A percentile compares a stretch with the other conserved stretches of the same genome.
These are phyloP conservation scores for Trypanosoma melophagium DNA, from an alignment of 208 protist species.

Conservation along the genomic window DNA sequence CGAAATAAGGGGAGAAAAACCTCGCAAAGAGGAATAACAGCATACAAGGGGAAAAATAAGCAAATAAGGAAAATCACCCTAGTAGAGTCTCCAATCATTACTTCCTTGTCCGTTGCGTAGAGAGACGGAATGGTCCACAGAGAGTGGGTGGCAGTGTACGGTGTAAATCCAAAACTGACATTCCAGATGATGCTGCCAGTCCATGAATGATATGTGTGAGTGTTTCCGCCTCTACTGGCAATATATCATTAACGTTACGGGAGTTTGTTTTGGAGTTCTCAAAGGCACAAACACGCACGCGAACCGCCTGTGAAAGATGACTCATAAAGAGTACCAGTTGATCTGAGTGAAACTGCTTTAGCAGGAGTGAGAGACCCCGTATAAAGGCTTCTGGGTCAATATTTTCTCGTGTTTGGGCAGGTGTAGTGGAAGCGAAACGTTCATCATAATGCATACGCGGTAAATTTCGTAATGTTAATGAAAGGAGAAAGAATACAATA, in stretches of 20 bases:
- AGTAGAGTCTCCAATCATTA: background rate
- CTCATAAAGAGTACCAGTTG: conserved; percentile 75
- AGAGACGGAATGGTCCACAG: conserved; percentile 20
- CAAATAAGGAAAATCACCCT: background rate
- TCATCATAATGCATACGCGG: conserved; percentile 62
- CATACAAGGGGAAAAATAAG: conserved; percentile 11
- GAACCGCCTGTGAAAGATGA: conserved; percentile 83
- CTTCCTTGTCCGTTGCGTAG: conserved; percentile 13
- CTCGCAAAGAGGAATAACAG: conserved; percentile 24
- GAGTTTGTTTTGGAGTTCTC: conserved; percentile 12
- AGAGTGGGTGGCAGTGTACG: conserved; percentile 27
- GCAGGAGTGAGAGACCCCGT: conserved; percentile 85
- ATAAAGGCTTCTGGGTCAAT: conserved; percentile 88
- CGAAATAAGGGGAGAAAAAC: conserved; percentile 16
- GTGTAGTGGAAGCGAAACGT: conserved; percentile 50
- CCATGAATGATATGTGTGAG: conserved; percentile 31
- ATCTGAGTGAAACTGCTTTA: conserved; percentile 93
- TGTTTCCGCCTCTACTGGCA: conserved; percentile 41
- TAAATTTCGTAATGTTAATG: conserved; percentile 65
- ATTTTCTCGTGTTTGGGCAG: conserved; percentile 40
- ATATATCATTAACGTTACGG: conserved; percentile 25
- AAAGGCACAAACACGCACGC: conserved; percentile 37
- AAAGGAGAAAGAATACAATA: conserved; percentile 80
- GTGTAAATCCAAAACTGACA: conserved; percentile 25
- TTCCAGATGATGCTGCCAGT: conserved; percentile 22